A percentile compares a stretch with the other conserved stretches of the same genome.
Conservation (phyloP, 2,329 filamentous ascomycete species). For the Tolypocladium tropicale region DNA sequence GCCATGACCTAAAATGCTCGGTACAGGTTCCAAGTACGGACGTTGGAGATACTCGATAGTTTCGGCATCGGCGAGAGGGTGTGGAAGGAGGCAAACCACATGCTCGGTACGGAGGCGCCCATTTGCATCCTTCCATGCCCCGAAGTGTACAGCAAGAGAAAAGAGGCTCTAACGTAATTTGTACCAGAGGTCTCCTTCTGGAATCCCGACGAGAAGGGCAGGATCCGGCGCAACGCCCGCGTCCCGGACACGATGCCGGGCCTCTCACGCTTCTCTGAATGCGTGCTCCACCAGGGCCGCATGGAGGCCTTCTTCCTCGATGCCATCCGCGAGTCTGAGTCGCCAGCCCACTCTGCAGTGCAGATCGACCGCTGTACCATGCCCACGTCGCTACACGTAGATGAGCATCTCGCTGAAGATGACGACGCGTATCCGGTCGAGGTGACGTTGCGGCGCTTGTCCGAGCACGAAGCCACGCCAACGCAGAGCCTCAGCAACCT, state of each 20-base stretch:
- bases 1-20: background rate
- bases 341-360: conserved; percentile 22
- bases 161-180: background rate
- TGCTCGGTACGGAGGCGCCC: conserved; percentile 42
- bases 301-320: conserved; percentile 59
- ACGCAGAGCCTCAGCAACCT: conserved; percentile 18
- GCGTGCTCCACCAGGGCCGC: conserved; percentile 60
- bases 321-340: conserved; percentile 43
- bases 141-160: no score
- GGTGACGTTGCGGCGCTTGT: conserved; percentile 45
- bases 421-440: conserved; percentile 48
- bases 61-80: conserved; percentile 56
- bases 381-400: conserved; percentile 43
- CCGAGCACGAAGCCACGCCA: conserved; percentile 46
- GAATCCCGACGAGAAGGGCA: conserved; percentile 51
- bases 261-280: conserved; percentile 52
- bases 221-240: conserved; percentile 45
- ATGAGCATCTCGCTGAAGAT: conserved; percentile 38
- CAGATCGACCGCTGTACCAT: conserved; percentile 50
- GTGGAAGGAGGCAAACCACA: conserved; percentile 57
- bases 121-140: no score
- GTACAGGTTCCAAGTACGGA: conserved; percentile 45
- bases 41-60: conserved; percentile 63
- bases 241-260: conserved; percentile 53
- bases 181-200: conserved; percentile 23